These are phyloP conservation scores for Abrus precatorius DNA, from an alignment of 306 rosid genomes.

Conservation along the genomic window DNA sequence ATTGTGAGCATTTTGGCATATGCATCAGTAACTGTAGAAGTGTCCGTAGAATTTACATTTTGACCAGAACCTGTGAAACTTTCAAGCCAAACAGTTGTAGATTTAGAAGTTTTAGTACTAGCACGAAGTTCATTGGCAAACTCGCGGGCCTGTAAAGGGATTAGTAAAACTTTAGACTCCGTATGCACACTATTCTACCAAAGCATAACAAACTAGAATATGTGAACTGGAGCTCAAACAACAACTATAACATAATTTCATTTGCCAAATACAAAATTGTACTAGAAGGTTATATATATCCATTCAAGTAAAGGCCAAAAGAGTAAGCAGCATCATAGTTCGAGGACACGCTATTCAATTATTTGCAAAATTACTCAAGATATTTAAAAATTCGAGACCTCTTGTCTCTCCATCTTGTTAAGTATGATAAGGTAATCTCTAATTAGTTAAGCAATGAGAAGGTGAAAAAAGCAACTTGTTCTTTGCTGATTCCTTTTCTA, in stretches of 20 bases:
- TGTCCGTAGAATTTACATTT: conserved; percentile 74
- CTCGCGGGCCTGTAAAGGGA: conserved; percentile 82
- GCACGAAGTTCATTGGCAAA: conserved; percentile 98
- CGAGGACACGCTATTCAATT: background rate
- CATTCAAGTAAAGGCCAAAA: background rate
- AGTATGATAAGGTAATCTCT: background rate
- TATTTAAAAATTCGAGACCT: conserved; percentile 1
- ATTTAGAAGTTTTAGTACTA: conserved; percentile 74
- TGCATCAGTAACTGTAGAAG: conserved; percentile 88
- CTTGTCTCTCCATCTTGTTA: background rate
- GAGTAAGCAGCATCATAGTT: background rate
- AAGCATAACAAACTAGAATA: conserved; percentile 21
- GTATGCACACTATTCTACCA: conserved; percentile 34
- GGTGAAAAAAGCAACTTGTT: no score
- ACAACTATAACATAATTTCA: background rate
- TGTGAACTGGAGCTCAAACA: conserved; percentile 29
- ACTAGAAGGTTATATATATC: background rate
- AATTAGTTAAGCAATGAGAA: no score
- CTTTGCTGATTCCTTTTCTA: no score
- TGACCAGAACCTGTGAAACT: conserved; percentile 75
- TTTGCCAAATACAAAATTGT: background rate
- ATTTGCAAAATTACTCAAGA: background rate
- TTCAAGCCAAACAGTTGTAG: conserved; percentile 81
- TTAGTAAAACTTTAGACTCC: conserved; percentile 42
- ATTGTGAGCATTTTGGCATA: conserved; percentile 86